These are phyloP conservation scores for Pouteria glomerata DNA, from an alignment of 148 eudicot genomes.

Conservation along the genomic window DNA sequence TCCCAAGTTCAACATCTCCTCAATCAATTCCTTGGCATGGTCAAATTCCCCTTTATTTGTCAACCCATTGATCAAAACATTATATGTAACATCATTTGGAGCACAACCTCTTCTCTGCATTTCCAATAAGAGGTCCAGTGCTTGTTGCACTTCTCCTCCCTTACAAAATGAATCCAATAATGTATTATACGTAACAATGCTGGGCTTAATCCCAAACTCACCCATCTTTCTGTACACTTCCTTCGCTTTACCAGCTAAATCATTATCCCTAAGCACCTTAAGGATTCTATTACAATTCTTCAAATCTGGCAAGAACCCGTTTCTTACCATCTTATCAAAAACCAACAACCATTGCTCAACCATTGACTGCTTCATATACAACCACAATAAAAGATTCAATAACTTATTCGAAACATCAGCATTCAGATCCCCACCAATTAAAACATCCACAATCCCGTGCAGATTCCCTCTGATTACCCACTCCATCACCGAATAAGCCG, in stretches of 20 bases:
- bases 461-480: constrained; percentile 27
- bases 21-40: constrained; percentile 36
- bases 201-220: constrained; percentile 36
- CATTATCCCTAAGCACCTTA: constrained; percentile 39
- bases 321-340: constrained; percentile 48
- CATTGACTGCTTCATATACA: constrained; percentile 31
- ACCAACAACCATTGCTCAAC: constrained; percentile 28
- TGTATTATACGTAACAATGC: constrained; percentile 48
- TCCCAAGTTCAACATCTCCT: constrained; percentile 35
- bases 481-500: constrained; percentile 44
- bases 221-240: constrained; percentile 43
- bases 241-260: constrained; percentile 25
- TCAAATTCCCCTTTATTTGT: constrained; percentile 40
- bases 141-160: constrained; percentile 37
- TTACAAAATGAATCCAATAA: constrained; percentile 51
- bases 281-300: constrained; percentile 57
- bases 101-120: constrained; percentile 41
- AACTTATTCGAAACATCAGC: constrained; percentile 28
- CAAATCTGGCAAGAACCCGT: constrained; percentile 44
- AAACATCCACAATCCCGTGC: constrained; percentile 33
- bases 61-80: constrained; percentile 48
- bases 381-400: constrained; percentile 40
- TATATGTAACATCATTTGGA: constrained; percentile 51
- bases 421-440: constrained; percentile 39
- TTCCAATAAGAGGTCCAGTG: constrained; percentile 34